These are phyloP conservation scores for Globisporangium nagaii DNA, from an alignment of 352 stramenopile genomes.

Conservation along the genomic window DNA sequence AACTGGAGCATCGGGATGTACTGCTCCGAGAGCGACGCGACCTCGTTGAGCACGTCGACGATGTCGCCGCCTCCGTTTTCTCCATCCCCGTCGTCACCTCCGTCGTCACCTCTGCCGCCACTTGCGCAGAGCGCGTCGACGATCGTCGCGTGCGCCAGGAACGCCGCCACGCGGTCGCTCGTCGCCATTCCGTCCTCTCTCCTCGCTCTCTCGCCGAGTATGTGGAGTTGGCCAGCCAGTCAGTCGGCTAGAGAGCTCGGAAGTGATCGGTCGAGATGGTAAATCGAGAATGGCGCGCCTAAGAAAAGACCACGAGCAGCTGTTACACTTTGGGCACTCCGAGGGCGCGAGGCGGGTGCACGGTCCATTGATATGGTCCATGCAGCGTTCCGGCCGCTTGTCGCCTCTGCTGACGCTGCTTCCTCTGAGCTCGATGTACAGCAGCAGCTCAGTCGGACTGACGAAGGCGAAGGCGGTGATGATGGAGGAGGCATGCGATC, in stretches of 20 bases:
- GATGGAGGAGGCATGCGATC: too few species aligned
- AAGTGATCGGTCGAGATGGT: too few species aligned
- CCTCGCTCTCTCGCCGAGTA: neutral
- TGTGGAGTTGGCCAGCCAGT: too few species aligned
- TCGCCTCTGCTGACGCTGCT: too few species aligned
- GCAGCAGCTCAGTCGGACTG: too few species aligned
- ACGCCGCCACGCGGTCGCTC: slow-evolving; percentile 43
- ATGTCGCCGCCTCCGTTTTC: slow-evolving; percentile 41
- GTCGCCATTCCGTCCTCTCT: slow-evolving; percentile 21
- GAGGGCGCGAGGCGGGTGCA: too few species aligned
- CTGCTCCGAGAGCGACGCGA: slow-evolving; percentile 44
- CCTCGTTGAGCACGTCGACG: slow-evolving; percentile 37
- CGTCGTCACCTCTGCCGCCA: neutral
- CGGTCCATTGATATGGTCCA: too few species aligned
- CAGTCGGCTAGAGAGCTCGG: too few species aligned
- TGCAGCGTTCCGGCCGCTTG: too few species aligned
- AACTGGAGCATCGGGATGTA: slow-evolving; percentile 59
- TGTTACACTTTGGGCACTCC: too few species aligned
- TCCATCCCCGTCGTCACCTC: neutral
- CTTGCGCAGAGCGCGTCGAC: slow-evolving; percentile 28
- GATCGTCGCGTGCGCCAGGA: slow-evolving; percentile 36
- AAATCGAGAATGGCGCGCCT: neutral
- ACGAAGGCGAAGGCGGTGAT: too few species aligned
- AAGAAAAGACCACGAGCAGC: slow-evolving; percentile 1
- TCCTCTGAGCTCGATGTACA: too few species aligned